These are phyloP conservation scores for Colletotrichum orbiculare DNA, from an alignment of 2,329 filamentous ascomycete species.

Conservation along the genomic window DNA sequence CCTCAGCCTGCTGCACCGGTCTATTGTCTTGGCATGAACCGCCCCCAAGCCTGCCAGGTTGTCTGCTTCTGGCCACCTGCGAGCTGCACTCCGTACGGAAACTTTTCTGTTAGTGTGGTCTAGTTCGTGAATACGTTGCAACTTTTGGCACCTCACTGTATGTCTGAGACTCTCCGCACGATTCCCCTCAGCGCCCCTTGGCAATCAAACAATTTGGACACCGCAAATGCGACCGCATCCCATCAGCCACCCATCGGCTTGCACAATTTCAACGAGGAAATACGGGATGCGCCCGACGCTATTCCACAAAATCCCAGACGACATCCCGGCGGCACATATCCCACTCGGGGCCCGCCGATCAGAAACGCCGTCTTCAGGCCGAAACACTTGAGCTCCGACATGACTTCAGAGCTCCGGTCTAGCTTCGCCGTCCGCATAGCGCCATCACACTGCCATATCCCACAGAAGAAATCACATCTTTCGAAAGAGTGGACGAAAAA, in stretches of 20 bases:
- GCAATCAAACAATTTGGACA: constrained; percentile 13
- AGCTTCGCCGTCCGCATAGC: too few species aligned
- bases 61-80: too few species aligned
- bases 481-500: neutral
- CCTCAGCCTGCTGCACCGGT: constrained; percentile 11
- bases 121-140: neutral
- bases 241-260: neutral
- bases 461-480: too few species aligned
- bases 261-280: neutral
- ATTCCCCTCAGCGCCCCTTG: constrained; percentile 18
- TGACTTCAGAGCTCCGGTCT: constrained; percentile 11
- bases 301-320: neutral
- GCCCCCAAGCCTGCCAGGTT: constrained; percentile 1
- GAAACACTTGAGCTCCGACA: constrained; percentile 17
- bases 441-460: too few species aligned
- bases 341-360: constrained; percentile 20
- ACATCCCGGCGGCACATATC: neutral
- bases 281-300: too few species aligned
- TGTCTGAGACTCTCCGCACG: constrained; percentile 26
- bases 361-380: constrained; percentile 24
- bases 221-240: neutral
- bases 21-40: constrained; percentile 24
- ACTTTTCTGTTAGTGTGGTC: neutral
- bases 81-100: too few species aligned
- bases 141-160: neutral